Evolutionary conservation across 1,284 basidiomycete species (phyloP).

Genomic region (Apiotrichum gamsii): DNA sequence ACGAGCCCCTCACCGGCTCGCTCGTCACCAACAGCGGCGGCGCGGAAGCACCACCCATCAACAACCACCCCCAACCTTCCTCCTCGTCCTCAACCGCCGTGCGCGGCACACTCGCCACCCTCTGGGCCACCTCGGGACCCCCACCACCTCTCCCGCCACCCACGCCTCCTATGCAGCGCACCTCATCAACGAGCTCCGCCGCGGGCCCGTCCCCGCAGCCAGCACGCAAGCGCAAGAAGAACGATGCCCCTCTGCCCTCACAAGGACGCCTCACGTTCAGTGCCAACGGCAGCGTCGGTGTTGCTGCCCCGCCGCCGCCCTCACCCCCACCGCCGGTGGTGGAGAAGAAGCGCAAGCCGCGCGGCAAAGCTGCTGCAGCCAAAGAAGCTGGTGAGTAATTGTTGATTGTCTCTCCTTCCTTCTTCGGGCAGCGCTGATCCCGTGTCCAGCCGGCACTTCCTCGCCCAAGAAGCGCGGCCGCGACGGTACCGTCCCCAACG

Average conservation of each 20-base stretch:
- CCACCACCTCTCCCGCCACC: neutral
- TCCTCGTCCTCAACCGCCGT: too few species aligned
- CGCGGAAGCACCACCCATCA: too few species aligned
- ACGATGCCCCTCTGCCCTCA: conserved; percentile 3
- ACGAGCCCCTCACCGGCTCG: too few species aligned
- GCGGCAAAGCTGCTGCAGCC: conserved; percentile 1
- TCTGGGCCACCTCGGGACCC: neutral
- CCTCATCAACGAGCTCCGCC: neutral
- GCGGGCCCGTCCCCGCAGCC: neutral
- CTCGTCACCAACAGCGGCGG: too few species aligned
- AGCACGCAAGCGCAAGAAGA: conserved; percentile 13
- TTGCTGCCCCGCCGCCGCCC: conserved; percentile 1
- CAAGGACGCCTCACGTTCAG: conserved; percentile 12
- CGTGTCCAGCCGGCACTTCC: too few species aligned
- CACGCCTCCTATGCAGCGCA: neutral
- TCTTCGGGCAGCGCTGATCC: too few species aligned
- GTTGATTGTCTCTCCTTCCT: too few species aligned
- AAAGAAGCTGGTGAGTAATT: too few species aligned
- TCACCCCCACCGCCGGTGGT: neutral
- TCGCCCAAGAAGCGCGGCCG: too few species aligned
- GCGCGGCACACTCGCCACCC: neutral
- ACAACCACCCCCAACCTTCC: too few species aligned
- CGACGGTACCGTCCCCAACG: too few species aligned
- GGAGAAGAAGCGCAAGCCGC: neutral
- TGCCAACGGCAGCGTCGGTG: conserved; percentile 5